These are phyloP conservation scores for Blastobotrys illinoisensis DNA, from an alignment of 1,139 yeast species.

Conservation along the genomic window DNA sequence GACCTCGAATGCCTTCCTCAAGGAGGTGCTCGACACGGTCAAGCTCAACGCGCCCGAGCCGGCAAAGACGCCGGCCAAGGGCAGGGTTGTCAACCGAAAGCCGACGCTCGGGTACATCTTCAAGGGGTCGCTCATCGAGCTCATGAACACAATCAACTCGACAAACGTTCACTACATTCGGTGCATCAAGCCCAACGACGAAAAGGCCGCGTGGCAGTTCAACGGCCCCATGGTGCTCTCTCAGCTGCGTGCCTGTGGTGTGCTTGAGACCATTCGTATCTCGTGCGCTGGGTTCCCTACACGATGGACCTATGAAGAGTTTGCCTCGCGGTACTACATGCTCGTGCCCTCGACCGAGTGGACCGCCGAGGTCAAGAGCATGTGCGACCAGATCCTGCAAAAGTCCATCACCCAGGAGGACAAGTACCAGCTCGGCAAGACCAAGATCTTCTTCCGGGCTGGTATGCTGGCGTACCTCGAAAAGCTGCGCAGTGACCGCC, in stretches of 20 bases:
- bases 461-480: slow-evolving; percentile 90
- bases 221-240: slow-evolving; percentile 93
- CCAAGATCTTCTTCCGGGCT: slow-evolving; percentile 89
- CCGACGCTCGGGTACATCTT: slow-evolving; percentile 95
- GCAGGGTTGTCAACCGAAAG: slow-evolving; percentile 55
- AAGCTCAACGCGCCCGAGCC: slow-evolving; percentile 51
- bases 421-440: slow-evolving; percentile 73
- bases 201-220: slow-evolving; percentile 92
- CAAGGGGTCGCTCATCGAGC: slow-evolving; percentile 84
- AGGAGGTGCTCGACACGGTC: slow-evolving; percentile 56
- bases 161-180: slow-evolving; percentile 96
- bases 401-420: slow-evolving; percentile 56
- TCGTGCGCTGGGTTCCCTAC: slow-evolving; percentile 99
- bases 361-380: slow-evolving; percentile 52
- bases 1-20: slow-evolving; percentile 60
- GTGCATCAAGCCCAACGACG: slow-evolving; percentile 95
- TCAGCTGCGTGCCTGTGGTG: slow-evolving; percentile 98
- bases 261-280: slow-evolving; percentile 88
- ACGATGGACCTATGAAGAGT: slow-evolving; percentile 91
- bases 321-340: slow-evolving; percentile 84
- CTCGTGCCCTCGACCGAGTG: slow-evolving; percentile 68
- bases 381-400: slow-evolving; percentile 64
- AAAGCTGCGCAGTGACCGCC: slow-evolving; percentile 73
- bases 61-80: slow-evolving; percentile 40
- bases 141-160: slow-evolving; percentile 87